These are phyloP conservation scores for Cucumis sativus DNA, from an alignment of 306 rosid species.

Conservation along the genomic window Cucumber_9930_V3 NC_026660.2:9153501-9154000, in stretches of 20 bases:
- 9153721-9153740: conserved; percentile 64
- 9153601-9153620: conserved; percentile 69
- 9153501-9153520: conserved; percentile 41
- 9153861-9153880: too few relatives aligned
- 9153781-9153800: conserved; percentile 36
- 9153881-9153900: too few relatives aligned
- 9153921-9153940: too few relatives aligned
- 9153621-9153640: conserved; percentile 76
- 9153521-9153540: conserved; percentile 56
- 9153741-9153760: conserved; percentile 34
- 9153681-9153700: neutral
- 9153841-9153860: too few relatives aligned
- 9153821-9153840: conserved; percentile 41
- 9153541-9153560: conserved; percentile 55
- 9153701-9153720: neutral
- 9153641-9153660: conserved; percentile 23
- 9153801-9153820: conserved; percentile 47
- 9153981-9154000: conserved; percentile 36
- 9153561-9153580: conserved; percentile 63
- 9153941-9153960: conserved; percentile 25
- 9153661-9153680: neutral
- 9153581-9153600: conserved; percentile 90
- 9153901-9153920: too few relatives aligned
- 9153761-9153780: conserved; percentile 52
- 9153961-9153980: conserved; percentile 40